These are phyloP conservation scores for Thermomucor indicae-seudaticae DNA, from an alignment of 371 early-diverging fungal genomes.

Conservation along the genomic window DNA sequence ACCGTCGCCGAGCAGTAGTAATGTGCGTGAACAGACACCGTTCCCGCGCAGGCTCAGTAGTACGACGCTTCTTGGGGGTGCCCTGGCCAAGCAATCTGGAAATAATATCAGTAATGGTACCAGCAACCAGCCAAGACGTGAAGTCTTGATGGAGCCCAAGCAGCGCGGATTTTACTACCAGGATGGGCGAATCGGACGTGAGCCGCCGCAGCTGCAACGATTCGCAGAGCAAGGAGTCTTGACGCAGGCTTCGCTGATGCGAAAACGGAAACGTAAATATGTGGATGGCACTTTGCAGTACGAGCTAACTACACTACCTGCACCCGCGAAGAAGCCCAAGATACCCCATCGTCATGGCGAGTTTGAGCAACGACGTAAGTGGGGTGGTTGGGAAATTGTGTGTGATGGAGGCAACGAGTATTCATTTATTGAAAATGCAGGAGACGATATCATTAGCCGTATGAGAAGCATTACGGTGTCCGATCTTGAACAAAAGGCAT, in stretches of 20 bases:
- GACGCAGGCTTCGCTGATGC: slow-evolving; percentile 39
- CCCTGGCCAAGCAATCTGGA: too few relatives aligned
- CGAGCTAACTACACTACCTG: slow-evolving; percentile 15
- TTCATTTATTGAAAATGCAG: slow-evolving; percentile 8
- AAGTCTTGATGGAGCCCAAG: slow-evolving; percentile 32
- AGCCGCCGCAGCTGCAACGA: slow-evolving; percentile 32
- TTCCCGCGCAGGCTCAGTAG: too few relatives aligned
- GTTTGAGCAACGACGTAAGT: slow-evolving; percentile 48
- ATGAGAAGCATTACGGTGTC: slow-evolving; percentile 31
- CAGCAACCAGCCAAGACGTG: background rate
- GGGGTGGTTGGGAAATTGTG: too few relatives aligned
- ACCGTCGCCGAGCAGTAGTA: background rate
- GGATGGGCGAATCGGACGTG: slow-evolving; percentile 36
- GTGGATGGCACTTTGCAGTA: slow-evolving; percentile 23
- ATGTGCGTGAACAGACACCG: slow-evolving; percentile 5
- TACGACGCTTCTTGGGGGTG: background rate
- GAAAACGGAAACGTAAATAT: slow-evolving; percentile 35
- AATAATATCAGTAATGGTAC: background rate
- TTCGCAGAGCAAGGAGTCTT: slow-evolving; percentile 45
- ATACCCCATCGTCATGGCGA: slow-evolving; percentile 49
- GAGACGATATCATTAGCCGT: slow-evolving; percentile 42
- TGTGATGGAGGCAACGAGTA: too few relatives aligned
- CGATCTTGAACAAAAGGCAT: slow-evolving; percentile 44
- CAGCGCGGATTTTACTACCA: slow-evolving; percentile 46
- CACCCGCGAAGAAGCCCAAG: slow-evolving; percentile 37